Conservation (phyloP, 1,284 basidiomycete species). For the Pulveroboletus sp. region DNA sequence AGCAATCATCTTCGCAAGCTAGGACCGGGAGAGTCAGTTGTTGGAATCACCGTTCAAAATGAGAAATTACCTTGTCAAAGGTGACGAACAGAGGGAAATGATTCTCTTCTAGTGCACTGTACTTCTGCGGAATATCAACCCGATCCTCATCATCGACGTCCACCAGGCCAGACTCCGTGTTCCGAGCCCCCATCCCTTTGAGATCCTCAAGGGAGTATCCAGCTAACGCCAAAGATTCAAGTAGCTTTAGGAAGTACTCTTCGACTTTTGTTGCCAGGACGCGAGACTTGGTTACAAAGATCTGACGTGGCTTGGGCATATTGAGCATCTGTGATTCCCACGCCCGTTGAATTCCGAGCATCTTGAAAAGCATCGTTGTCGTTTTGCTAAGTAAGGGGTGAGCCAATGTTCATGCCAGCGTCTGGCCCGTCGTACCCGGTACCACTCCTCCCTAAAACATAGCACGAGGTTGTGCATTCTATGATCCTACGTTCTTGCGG, state of each 20-base stretch:
- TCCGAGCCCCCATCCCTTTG: constrained; percentile 26
- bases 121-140: constrained; percentile 53
- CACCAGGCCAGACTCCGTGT: constrained; percentile 41
- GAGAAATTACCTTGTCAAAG: constrained; percentile 53
- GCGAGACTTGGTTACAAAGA: too few species aligned
- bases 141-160: constrained; percentile 52
- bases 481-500: constrained; percentile 61
- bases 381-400: constrained; percentile 54
- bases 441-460: constrained; percentile 70
- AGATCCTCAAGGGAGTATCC: constrained; percentile 44
- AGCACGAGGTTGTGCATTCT: constrained; percentile 60
- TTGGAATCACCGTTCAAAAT: background rate
- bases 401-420: background rate
- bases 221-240: constrained; percentile 47
- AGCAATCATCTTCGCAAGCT: constrained; percentile 28
- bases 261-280: constrained; percentile 66
- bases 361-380: constrained; percentile 74
- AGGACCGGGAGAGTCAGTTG: constrained; percentile 4
- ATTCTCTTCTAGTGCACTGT: too few species aligned
- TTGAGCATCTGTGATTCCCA: too few species aligned
- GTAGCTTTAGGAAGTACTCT: constrained; percentile 60
- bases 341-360: too few species aligned
- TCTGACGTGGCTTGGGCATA: too few species aligned
- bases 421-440: constrained; percentile 54
- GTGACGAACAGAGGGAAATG: constrained; percentile 69